phyloP scores from a whole-genome alignment of 139 green algal genomes.

The Monoraphidium neglectum region DNA sequence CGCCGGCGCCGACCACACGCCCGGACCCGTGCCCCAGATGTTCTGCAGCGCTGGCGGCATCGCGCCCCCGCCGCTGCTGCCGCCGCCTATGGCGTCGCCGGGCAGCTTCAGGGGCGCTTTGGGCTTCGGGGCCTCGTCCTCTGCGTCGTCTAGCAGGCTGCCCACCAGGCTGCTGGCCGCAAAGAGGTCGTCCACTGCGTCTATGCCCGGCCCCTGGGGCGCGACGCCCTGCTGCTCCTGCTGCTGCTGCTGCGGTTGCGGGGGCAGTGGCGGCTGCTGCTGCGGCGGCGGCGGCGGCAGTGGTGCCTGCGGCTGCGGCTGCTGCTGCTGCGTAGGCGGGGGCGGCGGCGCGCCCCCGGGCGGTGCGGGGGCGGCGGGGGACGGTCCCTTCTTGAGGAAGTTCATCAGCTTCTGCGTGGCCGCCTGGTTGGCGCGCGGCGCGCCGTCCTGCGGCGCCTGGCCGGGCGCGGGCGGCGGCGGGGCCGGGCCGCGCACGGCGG shows the following conservation, averaged over 20 bases:
- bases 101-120: conserved; percentile 7
- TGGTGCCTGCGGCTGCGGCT: not conserved
- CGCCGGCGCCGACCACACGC: conserved; percentile 26
- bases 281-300: no score
- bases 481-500: no score
- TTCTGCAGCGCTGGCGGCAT: conserved; percentile 12
- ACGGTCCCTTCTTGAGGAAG: conserved; percentile 21
- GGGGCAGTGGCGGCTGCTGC: conserved; percentile 8
- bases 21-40: conserved; percentile 21
- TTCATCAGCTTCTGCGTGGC: conserved; percentile 5
- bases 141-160: not conserved
- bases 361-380: not conserved
- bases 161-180: no score
- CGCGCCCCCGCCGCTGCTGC: conserved; percentile 1
- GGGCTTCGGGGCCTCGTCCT: conserved; percentile 12
- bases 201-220: no score
- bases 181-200: no score
- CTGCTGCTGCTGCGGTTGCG: not conserved
- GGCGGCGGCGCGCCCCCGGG: not conserved
- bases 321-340: not conserved
- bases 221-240: conserved; percentile 6
- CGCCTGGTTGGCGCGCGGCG: not conserved
- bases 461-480: no score
- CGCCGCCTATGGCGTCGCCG: not conserved
- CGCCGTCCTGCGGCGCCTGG: no score